These are phyloP conservation scores for Truncatella angustata DNA, from an alignment of 2,329 filamentous ascomycete species.

Conservation along the genomic window DNA sequence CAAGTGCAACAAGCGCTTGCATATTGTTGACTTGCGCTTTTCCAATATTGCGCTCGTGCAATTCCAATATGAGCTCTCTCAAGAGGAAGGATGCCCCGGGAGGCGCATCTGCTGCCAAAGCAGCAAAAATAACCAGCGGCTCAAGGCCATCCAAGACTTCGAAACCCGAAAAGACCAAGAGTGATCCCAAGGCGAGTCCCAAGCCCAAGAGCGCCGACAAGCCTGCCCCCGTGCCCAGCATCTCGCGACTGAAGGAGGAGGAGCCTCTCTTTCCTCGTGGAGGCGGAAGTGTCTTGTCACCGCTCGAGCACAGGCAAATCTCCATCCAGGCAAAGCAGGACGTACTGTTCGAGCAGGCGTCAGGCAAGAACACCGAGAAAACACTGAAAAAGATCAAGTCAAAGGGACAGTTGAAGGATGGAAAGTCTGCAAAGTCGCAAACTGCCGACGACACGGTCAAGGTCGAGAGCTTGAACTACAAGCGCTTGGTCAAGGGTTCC, in stretches of 20 bases:
- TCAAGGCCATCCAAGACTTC: constrained; percentile 48
- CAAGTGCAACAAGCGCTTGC: neutral
- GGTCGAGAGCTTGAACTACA: constrained; percentile 86
- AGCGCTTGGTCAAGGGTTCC: constrained; percentile 83
- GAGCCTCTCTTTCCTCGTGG: constrained; percentile 91
- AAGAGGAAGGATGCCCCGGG: constrained; percentile 57
- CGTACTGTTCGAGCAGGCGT: constrained; percentile 82
- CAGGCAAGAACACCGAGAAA: constrained; percentile 44
- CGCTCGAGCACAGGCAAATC: constrained; percentile 94
- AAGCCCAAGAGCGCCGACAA: constrained; percentile 23
- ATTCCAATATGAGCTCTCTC: constrained; percentile 48
- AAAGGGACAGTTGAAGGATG: constrained; percentile 52
- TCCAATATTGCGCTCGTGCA: constrained; percentile 1
- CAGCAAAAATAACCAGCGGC: constrained; percentile 44
- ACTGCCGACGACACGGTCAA: constrained; percentile 60
- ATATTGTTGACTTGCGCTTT: constrained; percentile 4
- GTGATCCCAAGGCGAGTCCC: constrained; percentile 27
- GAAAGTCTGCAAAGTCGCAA: constrained; percentile 49
- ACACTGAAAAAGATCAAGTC: constrained; percentile 53
- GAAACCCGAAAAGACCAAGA: constrained; percentile 35
- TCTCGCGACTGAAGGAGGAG: constrained; percentile 65
- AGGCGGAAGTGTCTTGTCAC: constrained; percentile 85
- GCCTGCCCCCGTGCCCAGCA: constrained; percentile 28
- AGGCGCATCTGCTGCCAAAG: constrained; percentile 47
- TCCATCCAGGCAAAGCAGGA: constrained; percentile 90